phyloP scores from a whole-genome alignment of 495 filamentous ascomycete species.

The Rhizodiscina lignyota region DNA sequence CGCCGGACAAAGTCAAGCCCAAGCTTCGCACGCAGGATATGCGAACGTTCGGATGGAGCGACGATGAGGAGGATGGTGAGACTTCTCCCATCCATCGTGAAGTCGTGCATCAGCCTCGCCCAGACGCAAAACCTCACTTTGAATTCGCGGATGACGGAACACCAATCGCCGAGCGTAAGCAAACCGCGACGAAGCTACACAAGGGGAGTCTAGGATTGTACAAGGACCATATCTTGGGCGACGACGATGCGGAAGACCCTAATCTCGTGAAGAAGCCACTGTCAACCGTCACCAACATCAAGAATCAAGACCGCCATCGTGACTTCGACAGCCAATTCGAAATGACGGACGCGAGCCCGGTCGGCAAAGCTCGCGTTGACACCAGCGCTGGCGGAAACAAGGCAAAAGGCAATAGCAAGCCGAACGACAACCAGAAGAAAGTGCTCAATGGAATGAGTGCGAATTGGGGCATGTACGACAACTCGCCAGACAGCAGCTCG shows the following conservation, averaged over 20 bases:
- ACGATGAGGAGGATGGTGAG: constrained; percentile 31
- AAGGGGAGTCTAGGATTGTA: constrained; percentile 59
- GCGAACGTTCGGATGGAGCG: constrained; percentile 58
- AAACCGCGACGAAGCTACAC: constrained; percentile 12
- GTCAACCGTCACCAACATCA: constrained; percentile 46
- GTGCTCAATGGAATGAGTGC: constrained; percentile 8
- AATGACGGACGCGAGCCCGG: constrained; percentile 46
- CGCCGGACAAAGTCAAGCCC: constrained; percentile 51
- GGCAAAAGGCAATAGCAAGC: constrained; percentile 16
- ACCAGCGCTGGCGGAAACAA: constrained; percentile 4
- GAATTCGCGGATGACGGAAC: constrained; percentile 44
- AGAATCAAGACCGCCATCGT: constrained; percentile 49
- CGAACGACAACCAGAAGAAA: too few relatives aligned
- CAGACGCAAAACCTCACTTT: constrained; percentile 68
- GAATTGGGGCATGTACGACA: constrained; percentile 32
- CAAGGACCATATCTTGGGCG: constrained; percentile 52
- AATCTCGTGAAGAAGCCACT: constrained; percentile 26
- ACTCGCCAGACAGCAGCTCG: constrained; percentile 31
- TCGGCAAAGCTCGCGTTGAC: too few relatives aligned
- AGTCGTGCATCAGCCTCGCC: constrained; percentile 48
- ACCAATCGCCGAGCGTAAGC: constrained; percentile 17
- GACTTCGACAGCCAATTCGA: constrained; percentile 59
- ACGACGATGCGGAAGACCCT: constrained; percentile 25
- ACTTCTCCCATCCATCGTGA: constrained; percentile 25
- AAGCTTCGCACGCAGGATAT: constrained; percentile 34